These are phyloP conservation scores for Nannizziopsis barbatae DNA, from an alignment of 2,329 filamentous ascomycete species.

Conservation along the genomic window DNA sequence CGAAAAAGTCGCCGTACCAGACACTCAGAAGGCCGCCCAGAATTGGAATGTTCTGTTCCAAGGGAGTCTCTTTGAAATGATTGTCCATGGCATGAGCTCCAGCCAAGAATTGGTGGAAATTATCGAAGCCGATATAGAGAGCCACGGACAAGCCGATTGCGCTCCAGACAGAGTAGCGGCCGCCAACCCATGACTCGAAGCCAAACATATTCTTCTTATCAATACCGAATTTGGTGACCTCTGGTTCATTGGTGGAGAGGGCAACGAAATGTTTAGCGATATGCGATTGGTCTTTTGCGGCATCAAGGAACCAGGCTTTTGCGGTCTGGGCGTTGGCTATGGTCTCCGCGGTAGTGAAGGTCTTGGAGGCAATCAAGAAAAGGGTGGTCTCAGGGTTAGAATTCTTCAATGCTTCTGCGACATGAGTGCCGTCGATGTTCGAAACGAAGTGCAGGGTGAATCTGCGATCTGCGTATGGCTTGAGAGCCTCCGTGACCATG, in stretches of 20 bases:
- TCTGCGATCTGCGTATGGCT: slow-evolving; percentile 77
- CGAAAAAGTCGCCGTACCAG: slow-evolving; percentile 99
- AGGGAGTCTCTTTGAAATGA: slow-evolving; percentile 84
- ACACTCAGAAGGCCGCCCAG: slow-evolving; percentile 88
- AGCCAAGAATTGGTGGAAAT: slow-evolving; percentile 91
- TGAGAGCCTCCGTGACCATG: slow-evolving; percentile 97
- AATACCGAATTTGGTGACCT: slow-evolving; percentile 98
- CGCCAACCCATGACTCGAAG: slow-evolving; percentile 97
- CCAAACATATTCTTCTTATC: slow-evolving; percentile 99
- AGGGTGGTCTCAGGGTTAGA: slow-evolving; percentile 97
- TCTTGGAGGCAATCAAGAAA: slow-evolving; percentile 97
- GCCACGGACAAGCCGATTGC: slow-evolving; percentile 92
- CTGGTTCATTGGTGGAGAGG: slow-evolving; percentile 84
- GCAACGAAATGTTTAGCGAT: slow-evolving; percentile 99
- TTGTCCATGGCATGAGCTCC: slow-evolving; percentile 97
- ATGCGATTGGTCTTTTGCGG: slow-evolving; percentile 57
- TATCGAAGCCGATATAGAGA: slow-evolving; percentile 91
- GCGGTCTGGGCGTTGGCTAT: slow-evolving; percentile 94
- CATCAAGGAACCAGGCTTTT: slow-evolving; percentile 91
- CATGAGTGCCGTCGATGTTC: slow-evolving; percentile 98
- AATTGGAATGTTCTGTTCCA: slow-evolving; percentile 89
- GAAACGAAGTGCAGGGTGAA: slow-evolving; percentile 95
- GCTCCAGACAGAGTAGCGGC: slow-evolving; percentile 97
- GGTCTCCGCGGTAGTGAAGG: slow-evolving; percentile 97
- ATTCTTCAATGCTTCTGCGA: slow-evolving; percentile 77